Base-by-base conservation (phyloP, 2,329 filamentous ascomycete species). In the Fusarium dlaminii region DNA sequence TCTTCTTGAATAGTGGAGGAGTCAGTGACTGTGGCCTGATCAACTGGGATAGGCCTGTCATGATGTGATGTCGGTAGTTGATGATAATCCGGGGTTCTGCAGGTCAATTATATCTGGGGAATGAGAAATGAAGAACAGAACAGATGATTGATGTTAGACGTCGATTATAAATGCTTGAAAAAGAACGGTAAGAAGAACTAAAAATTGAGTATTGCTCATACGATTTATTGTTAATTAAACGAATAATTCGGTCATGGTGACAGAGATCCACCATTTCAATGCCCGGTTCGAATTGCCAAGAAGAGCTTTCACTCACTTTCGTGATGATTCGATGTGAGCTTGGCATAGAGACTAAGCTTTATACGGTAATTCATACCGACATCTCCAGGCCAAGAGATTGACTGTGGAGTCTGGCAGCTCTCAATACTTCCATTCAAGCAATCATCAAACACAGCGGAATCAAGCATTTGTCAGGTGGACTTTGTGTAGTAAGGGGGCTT, bases 231-330 rank as follows among this genome's bases (percentile, higher is more conserved):
- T n/a, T n/a, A n/a, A n/a, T n/a, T 34, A 29, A 32, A 22, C 8
- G 51, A 57, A 43, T 15, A 39, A 36, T 54, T 48, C 17, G n/a
- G 37, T 39, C 42, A 39, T 63, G 10, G n/a, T n/a, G 30, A 24
- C 18, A 55, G 15, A 34, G 39, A 46, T 67, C 37, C 45, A 46
- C 34, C 18, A 29, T 22, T 55, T 40, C 15, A 3, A 34, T 37
- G 13, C 18, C 51, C 70, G 64, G 54, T 37, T 56, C 27, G 40
- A 70, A 42, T 43, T 73, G 32, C 69, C 58, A 36, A 58, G 69
- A 73, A 56, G 36, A 52, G 57, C 27, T 22, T 54, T 46, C 13
- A 18, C 39, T 29, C 32, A 43, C 32, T 49, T 52, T 42, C 12
- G n/a, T 36, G 10, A 14, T 54, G 27, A n/a, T 29, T 30, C 27